Percentiles rank a stretch among this genome's conserved stretches.
Conservation (phyloP, 768 basidiomycete species). For the Amanita jacksonii region DNA sequence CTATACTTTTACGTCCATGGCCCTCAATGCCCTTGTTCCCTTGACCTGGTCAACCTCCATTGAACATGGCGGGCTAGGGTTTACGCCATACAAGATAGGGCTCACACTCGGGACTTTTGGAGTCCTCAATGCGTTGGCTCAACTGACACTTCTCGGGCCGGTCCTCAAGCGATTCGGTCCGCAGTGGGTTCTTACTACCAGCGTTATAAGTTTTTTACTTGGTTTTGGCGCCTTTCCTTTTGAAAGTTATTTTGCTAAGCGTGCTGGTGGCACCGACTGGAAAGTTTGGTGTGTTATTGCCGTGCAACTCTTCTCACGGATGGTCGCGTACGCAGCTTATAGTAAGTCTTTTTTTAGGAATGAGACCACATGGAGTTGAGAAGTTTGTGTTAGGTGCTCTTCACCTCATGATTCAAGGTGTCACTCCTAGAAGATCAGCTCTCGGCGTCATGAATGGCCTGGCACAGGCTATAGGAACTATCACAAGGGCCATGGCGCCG, state of each 20-base stretch:
- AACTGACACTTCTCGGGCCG: slow-evolving; percentile 36
- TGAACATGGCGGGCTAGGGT: slow-evolving; percentile 44
- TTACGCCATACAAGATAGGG: slow-evolving; percentile 43
- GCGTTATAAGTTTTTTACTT: slow-evolving; percentile 14
- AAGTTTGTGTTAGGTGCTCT: background rate
- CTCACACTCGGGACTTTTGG: slow-evolving; percentile 40
- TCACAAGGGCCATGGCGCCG: background rate
- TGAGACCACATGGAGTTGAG: background rate
- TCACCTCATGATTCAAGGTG: background rate
- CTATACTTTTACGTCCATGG: background rate
- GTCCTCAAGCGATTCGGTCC: slow-evolving; percentile 35
- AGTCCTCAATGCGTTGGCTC: slow-evolving; percentile 39
- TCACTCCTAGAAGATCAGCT: background rate
- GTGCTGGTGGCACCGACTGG: background rate
- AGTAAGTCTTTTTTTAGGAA: background rate
- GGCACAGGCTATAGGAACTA: background rate
- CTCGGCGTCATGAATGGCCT: background rate
- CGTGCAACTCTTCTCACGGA: background rate
- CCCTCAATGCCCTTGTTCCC: slow-evolving; percentile 9
- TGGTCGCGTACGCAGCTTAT: background rate
- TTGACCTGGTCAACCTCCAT: slow-evolving; percentile 39
- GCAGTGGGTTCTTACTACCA: slow-evolving; percentile 31
- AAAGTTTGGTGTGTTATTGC: background rate
- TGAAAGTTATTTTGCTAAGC: slow-evolving; percentile 7
- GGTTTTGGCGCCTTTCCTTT: slow-evolving; percentile 11